Evolutionary conservation across 75 land plant genomes (phyloP), one percentile per base, ranked within the genome.

Genomic region (Cupressus sempervirens): DNA sequence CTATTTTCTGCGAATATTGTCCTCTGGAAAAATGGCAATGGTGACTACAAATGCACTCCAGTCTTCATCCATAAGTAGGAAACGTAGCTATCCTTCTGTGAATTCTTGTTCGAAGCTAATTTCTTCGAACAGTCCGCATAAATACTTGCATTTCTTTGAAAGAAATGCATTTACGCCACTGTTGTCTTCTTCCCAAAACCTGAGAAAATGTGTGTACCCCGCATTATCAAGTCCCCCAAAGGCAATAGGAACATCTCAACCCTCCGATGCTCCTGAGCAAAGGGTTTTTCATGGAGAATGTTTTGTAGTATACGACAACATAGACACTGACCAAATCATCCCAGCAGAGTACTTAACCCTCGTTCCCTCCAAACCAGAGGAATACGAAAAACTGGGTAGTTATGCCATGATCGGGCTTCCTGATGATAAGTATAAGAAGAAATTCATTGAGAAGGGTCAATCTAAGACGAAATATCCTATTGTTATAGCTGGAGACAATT

Each of bases 301-400:
- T 87, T 97, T 94, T 85, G 96, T 97, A 9, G 88, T 97, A 45
- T 88, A 87, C 16, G 96, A 97, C 88, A 97, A 97, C 90, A 97
- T 97, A 85, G 99, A 97, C 89, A 97, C 99, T 11, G 99, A 97
- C 86, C 99, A 97, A 86, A 97, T 97, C 87, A 97, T 97, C 87
- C 98, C 98, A 56, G 96, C 99, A 35, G 99, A 97, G 89, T 90
- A 96, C 86, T 91, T 96, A 13, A 97, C 99, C 36, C 93, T 97
- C 7, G 99, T 97, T 73, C 98, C 99, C 30, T 94, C 99, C 67
- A 97, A 93, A 45, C 98, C 96, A 50, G 96, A 93, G 43, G 99
- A 97, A 86, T 97, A 97, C 84, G 86, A 90, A 76, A 97, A 97
- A 92, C 95, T 97, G 54, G 99, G 99, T 3, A 92, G 96, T 65